Base-by-base conservation (phyloP, 805 yeast species). In the Candida gorgasii region DNA sequence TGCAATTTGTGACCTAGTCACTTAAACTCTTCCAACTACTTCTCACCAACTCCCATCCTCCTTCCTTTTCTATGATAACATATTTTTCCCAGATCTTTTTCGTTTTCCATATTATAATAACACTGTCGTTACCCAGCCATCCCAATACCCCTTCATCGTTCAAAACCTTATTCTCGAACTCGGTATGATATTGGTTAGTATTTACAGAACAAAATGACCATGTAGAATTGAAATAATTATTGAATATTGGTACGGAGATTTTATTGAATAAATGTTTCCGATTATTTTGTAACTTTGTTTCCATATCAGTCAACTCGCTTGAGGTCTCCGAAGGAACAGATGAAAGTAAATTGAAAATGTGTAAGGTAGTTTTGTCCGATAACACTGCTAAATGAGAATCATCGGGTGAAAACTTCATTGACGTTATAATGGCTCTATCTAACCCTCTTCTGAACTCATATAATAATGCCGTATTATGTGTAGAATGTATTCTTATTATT, bases 371-470 rank as follows among this genome's bases (percentile, higher is more conserved):
- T 58, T 92, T 93, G 63, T 89, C 96, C 12, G 95, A 84, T 17
- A 93, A 67, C 5, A 89, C 89, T 0, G 97, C 97, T 37, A 93
- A 69, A 53, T 80, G 78, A 8, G 80, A 62, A 36, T 89, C 90
- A 50, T 80, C 75, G 7, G 86, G 89, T 4, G 92, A 84, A 59
- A 92, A 89, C 41, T 81, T 81, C 84, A 93, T 82, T 6, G 93
- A 84, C 30, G 85, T 86, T 6, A 93, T 78, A 13, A 74, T 70
- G 1, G 97, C 97, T 40, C 82, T 75, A 61, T 93, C 98, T 15
- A 90, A 59, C 0, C 99, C 99, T 39, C 99, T 72, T 52, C 98
- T 72, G 55, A 90, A 90, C 59, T 89, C 97, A 55, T 76, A 84
- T n/a, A 88, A 54, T 39, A 88, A 66, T 1, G 84, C 74, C 19